These are phyloP conservation scores for Sporisorium scitamineum DNA, from an alignment of 1,284 basidiomycete species.

Conservation along the genomic window DNA sequence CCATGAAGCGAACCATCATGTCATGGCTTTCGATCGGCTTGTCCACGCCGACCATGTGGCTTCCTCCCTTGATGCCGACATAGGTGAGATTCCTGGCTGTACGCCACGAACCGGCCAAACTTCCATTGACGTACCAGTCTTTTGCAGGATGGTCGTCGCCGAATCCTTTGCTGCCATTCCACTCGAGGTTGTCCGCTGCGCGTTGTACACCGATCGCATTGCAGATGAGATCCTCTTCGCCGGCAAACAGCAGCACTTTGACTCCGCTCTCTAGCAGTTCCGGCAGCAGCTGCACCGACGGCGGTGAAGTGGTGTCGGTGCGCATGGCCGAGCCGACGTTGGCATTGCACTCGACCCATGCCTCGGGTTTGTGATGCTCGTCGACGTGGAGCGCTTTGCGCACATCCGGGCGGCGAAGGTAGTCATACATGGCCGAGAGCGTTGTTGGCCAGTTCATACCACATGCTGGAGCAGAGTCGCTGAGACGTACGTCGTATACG, in stretches of 20 bases:
- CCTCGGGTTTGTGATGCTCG: constrained; percentile 76
- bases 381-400: constrained; percentile 83
- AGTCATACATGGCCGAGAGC: constrained; percentile 80
- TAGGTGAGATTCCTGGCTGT: constrained; percentile 90
- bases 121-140: constrained; percentile 83
- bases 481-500: constrained; percentile 91
- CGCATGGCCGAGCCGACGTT: constrained; percentile 78
- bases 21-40: constrained; percentile 89
- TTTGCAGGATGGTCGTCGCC: constrained; percentile 24
- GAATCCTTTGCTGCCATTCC: constrained; percentile 84
- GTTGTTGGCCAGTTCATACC: constrained; percentile 99
- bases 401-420: constrained; percentile 86
- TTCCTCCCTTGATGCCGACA: constrained; percentile 80
- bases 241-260: constrained; percentile 89
- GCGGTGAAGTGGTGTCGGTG: constrained; percentile 73
- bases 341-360: constrained; percentile 88
- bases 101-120: constrained; percentile 89
- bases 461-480: constrained; percentile 87
- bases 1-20: constrained; percentile 79
- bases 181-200: constrained; percentile 83
- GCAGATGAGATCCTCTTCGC: constrained; percentile 93
- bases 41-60: constrained; percentile 81
- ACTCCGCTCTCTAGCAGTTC: constrained; percentile 79
- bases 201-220: constrained; percentile 91
- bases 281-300: constrained; percentile 84